These are phyloP conservation scores for Pythium pyrilobum DNA, from an alignment of 352 stramenopile species.

Conservation along the genomic window DNA sequence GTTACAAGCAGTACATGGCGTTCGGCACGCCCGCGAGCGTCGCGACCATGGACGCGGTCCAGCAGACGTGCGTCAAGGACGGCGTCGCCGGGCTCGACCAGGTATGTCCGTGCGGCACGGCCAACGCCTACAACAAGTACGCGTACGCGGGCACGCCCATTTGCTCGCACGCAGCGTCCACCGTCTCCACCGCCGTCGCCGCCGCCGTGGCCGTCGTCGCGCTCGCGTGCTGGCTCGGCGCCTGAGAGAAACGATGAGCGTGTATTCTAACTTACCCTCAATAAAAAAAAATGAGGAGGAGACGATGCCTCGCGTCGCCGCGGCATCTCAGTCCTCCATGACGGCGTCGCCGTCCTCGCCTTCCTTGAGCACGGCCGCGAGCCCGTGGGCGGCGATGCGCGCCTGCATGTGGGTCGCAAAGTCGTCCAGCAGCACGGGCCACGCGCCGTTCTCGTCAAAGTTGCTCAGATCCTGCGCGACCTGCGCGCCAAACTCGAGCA, in stretches of 20 bases:
- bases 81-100: constrained; percentile 35
- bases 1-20: constrained; percentile 72
- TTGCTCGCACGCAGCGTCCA: constrained; percentile 36
- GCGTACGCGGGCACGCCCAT: constrained; percentile 49
- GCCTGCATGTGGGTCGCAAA: constrained; percentile 71
- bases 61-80: constrained; percentile 39
- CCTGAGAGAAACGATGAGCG: neutral
- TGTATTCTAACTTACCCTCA: constrained; percentile 12
- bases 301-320: neutral
- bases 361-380: constrained; percentile 38
- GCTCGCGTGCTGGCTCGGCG: constrained; percentile 13
- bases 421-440: constrained; percentile 82
- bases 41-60: constrained; percentile 37
- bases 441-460: constrained; percentile 85
- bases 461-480: constrained; percentile 71
- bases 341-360: constrained; percentile 37
- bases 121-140: constrained; percentile 52
- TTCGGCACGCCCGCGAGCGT: constrained; percentile 47
- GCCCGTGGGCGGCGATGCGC: constrained; percentile 34
- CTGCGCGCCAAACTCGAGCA: constrained; percentile 76
- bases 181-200: neutral
- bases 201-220: neutral
- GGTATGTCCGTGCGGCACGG: constrained; percentile 40
- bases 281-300: neutral
- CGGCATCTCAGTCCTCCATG: constrained; percentile 41